phyloP scores from a whole-genome alignment of 768 basidiomycete species.

The Leucocoprinus leucothites region DNA sequence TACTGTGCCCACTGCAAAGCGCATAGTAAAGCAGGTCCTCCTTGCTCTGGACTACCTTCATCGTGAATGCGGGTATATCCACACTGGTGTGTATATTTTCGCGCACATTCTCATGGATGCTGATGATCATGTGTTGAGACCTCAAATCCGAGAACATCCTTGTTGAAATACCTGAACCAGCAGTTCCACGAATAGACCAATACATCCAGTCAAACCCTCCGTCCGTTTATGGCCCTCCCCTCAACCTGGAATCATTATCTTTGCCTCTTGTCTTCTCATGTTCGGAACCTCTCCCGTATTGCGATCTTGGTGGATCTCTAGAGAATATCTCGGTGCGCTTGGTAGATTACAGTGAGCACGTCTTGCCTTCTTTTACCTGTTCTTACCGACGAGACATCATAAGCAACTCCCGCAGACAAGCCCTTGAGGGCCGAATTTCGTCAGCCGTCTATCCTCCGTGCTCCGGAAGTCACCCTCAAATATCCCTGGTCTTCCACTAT shows the following conservation, averaged over 20 bases:
- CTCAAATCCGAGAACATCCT: conserved; percentile 11
- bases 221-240: conserved; percentile 8
- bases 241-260: not conserved
- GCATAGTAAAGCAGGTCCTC: conserved; percentile 16
- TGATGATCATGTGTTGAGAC: too few relatives aligned
- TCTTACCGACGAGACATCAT: not conserved
- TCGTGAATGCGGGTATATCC: conserved; percentile 16
- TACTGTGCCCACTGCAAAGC: conserved; percentile 14
- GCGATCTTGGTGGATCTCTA: conserved; percentile 1
- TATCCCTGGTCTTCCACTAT: conserved; percentile 18
- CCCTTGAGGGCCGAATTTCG: not conserved
- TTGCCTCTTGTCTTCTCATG: conserved; percentile 9
- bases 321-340: conserved; percentile 10
- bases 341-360: conserved; percentile 12
- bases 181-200: conserved; percentile 2
- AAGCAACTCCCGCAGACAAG: not conserved
- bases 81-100: conserved; percentile 7
- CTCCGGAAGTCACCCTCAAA: conserved; percentile 24
- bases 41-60: conserved; percentile 16
- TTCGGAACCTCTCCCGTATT: conserved; percentile 12
- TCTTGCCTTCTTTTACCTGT: not conserved
- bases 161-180: conserved; percentile 11
- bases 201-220: not conserved
- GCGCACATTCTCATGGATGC: conserved; percentile 8
- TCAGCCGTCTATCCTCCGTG: conserved; percentile 18